Percentiles rank a stretch among this genome's conserved stretches.
These are phyloP conservation scores for Lactarius tabidus DNA, from an alignment of 768 basidiomycete species.

Conservation along the genomic window DNA sequence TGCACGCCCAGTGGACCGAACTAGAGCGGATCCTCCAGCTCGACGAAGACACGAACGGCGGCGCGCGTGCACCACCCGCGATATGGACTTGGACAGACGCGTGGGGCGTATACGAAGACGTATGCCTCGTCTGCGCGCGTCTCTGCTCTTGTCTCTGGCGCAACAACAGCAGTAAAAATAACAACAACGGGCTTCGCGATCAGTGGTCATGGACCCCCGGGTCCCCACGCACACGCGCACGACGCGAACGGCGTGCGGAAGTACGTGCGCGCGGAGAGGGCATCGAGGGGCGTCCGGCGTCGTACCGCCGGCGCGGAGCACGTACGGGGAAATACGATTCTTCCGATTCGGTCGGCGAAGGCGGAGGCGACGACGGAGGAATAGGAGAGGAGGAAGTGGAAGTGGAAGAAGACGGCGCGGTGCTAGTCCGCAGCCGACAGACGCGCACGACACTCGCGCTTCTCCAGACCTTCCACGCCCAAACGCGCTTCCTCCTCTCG, in stretches of 20 bases:
- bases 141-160: conserved; percentile 77
- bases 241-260: conserved; percentile 29
- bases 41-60: conserved; percentile 33
- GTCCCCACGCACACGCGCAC: background rate
- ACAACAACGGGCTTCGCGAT: background rate
- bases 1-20: conserved; percentile 62
- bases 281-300: conserved; percentile 52
- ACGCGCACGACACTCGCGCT: conserved; percentile 45
- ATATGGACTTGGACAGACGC: conserved; percentile 55
- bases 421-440: conserved; percentile 33
- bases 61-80: background rate
- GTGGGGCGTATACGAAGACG: conserved; percentile 83
- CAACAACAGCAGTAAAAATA: conserved; percentile 43
- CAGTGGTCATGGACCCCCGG: background rate
- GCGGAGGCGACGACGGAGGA: conserved; percentile 19
- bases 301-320: conserved; percentile 24
- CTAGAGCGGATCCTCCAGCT: conserved; percentile 64
- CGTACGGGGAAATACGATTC: background rate
- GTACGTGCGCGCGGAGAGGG: conserved; percentile 64
- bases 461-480: conserved; percentile 61
- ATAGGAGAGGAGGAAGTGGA: conserved; percentile 1
- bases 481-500: conserved; percentile 56
- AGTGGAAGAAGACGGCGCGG: conserved; percentile 47
- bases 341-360: background rate
- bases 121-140: conserved; percentile 75